Evolutionary conservation across 1,284 basidiomycete genomes (phyloP), one percentile per base, ranked within the genome.

Genomic region (Hemileccinum hortonii): DNA sequence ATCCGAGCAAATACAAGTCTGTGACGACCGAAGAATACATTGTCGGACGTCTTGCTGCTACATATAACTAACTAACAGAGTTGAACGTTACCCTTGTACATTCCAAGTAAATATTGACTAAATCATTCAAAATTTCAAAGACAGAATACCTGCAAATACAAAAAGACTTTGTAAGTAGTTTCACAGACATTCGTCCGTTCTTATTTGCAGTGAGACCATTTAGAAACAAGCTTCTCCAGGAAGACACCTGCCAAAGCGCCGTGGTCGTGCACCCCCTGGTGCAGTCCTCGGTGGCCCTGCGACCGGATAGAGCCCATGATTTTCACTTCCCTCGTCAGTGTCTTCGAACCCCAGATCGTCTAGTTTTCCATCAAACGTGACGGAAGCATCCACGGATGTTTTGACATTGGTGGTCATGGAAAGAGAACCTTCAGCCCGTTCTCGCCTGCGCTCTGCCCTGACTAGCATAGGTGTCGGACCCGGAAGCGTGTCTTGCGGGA

Each of bases 21-120:
- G 76, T 92, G 50, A 88, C 82, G 51, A 82, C 87, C 2, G 87
- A 87, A 57, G 78, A 83, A 48, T 92, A 93, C 58, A 88, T 93
- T 56, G 84, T 91, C 11, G 81, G 84, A 38, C 76, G 91, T 49
- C 69, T 88, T 58, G 71, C 80, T 30, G 82, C 74, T 49, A 88
- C 87, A 11, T 86, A 83, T 57, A 46, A 62, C 24, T 57, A 46
- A 62, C 24, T 69, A 30, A 62, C 18, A 16, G n/a, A 18, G 30
- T 21, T 44, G 21, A 29, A 41, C n/a, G 19, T 41, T 36, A 10
- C 18, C 19, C 19, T 36, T 48, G 49, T 48, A 48, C 33, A 22
- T 19, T 26, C 18, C 19, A 30, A 49, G 24, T 35, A 21, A 38
- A 36, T 9, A n/a, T 30, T 38, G 22, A 44, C 56, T 36, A 21